phyloP scores from a whole-genome alignment of 805 yeast genomes.

The Ogataea minuta region DNA sequence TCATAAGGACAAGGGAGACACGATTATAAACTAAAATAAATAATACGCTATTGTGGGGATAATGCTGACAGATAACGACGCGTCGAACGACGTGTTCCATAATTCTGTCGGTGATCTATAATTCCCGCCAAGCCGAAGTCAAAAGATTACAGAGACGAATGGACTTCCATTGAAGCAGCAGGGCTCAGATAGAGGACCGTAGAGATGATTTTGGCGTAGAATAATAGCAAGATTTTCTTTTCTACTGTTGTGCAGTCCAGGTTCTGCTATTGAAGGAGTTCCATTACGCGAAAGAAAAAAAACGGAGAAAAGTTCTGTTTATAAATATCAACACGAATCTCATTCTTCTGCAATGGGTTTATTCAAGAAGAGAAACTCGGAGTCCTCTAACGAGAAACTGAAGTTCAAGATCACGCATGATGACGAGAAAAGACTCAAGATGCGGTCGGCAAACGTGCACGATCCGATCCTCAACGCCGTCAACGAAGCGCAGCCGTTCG shows the following conservation, averaged over 20 bases:
- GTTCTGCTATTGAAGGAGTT: too few relatives aligned
- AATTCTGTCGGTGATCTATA: too few relatives aligned
- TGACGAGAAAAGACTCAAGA: conserved; percentile 55
- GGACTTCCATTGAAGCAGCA: too few relatives aligned
- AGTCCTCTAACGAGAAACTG: conserved; percentile 25
- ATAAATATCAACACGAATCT: too few relatives aligned
- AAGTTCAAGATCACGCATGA: conserved; percentile 46
- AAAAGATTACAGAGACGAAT: too few relatives aligned
- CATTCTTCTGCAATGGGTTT: conserved; percentile 38
- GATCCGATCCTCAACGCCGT: conserved; percentile 95
- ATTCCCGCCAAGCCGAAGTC: too few relatives aligned
- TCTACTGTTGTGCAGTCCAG: too few relatives aligned
- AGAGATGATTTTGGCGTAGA: too few relatives aligned
- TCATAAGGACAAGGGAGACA: neutral
- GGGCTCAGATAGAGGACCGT: too few relatives aligned
- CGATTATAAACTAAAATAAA: neutral
- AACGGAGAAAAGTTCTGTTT: neutral
- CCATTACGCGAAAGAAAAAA: neutral
- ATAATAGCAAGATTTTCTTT: too few relatives aligned
- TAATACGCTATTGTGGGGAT: conserved; percentile 2
- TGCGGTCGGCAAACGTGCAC: conserved; percentile 67
- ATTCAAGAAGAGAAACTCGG: conserved; percentile 41
- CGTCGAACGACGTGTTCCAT: conserved; percentile 4
- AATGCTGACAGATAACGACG: conserved; percentile 1
- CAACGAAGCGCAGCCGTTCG: conserved; percentile 94